Evolutionary conservation across 768 basidiomycete species (phyloP).

Genomic region (Macrolepiota dolichaula): DNA sequence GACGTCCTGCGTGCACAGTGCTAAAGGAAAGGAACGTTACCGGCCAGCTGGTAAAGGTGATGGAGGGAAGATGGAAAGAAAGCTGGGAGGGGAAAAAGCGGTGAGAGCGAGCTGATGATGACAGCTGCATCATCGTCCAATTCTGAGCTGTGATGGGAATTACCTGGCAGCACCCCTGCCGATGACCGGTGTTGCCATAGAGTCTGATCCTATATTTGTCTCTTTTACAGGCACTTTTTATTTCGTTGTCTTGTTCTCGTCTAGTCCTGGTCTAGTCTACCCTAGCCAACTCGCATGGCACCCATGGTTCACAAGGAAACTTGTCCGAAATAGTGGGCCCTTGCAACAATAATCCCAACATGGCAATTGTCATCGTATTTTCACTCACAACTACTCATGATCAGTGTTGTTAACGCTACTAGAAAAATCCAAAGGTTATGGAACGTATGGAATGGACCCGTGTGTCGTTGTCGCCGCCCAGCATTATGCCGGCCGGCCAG

Average conservation of each 20-base stretch:
- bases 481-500: constrained; percentile 1
- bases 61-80: constrained; percentile 21
- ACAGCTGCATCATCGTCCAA: not conserved
- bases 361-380: not conserved
- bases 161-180: not conserved
- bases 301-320: constrained; percentile 7
- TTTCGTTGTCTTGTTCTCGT: not conserved
- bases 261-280: not conserved
- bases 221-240: not conserved
- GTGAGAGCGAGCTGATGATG: not conserved
- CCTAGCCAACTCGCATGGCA: not conserved
- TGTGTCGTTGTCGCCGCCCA: not conserved
- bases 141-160: constrained; percentile 3
- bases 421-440: not conserved
- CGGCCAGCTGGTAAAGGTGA: constrained; percentile 42
- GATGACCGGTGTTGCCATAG: constrained; percentile 8
- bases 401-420: not conserved
- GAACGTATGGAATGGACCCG: not conserved
- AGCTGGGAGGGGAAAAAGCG: constrained; percentile 5
- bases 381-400: not conserved
- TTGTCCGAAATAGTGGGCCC: not conserved
- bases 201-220: not conserved
- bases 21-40: constrained; percentile 36
- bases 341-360: not conserved
- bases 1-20: constrained; percentile 37